These are phyloP conservation scores for Tetradesmus obliquus DNA, from an alignment of 139 green algal species.

Conservation along the genomic window DNA sequence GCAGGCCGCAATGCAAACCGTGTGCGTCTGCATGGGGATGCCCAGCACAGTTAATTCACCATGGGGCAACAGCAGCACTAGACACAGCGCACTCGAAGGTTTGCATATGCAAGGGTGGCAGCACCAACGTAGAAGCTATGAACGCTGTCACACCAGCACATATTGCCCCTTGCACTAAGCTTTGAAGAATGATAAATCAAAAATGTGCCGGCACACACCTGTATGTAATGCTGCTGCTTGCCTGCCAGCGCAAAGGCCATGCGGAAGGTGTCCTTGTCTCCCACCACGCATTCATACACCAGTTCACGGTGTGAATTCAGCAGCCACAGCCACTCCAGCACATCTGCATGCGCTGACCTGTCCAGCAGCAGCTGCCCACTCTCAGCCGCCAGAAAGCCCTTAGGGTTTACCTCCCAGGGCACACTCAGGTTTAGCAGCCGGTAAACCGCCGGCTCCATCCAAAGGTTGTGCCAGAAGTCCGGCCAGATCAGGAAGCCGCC, in stretches of 20 bases:
- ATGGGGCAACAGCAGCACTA: too few relatives aligned
- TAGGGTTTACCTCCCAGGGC: constrained; percentile 17
- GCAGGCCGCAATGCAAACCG: too few relatives aligned
- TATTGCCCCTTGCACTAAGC: too few relatives aligned
- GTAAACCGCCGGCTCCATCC: constrained; percentile 23
- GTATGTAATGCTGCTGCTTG: constrained; percentile 1
- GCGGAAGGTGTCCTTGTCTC: constrained; percentile 38
- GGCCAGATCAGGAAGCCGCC: constrained; percentile 49
- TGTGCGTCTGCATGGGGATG: too few relatives aligned
- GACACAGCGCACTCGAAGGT: too few relatives aligned
- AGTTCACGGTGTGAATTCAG: constrained; percentile 11
- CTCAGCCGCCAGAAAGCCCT: neutral
- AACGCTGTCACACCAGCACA: too few relatives aligned
- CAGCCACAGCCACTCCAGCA: constrained; percentile 50
- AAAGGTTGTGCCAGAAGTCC: constrained; percentile 50
- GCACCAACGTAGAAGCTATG: too few relatives aligned
- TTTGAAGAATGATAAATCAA: neutral
- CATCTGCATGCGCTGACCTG: constrained; percentile 21
- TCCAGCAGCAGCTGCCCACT: constrained; percentile 39
- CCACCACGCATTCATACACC: constrained; percentile 10
- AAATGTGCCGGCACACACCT: neutral
- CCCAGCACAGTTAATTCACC: too few relatives aligned
- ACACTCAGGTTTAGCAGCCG: neutral
- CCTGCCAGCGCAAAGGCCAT: constrained; percentile 33
- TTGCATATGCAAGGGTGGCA: too few relatives aligned